Evolutionary conservation across 768 basidiomycete genomes (phyloP).

Genomic region (Agaricus subrufescens): DNA sequence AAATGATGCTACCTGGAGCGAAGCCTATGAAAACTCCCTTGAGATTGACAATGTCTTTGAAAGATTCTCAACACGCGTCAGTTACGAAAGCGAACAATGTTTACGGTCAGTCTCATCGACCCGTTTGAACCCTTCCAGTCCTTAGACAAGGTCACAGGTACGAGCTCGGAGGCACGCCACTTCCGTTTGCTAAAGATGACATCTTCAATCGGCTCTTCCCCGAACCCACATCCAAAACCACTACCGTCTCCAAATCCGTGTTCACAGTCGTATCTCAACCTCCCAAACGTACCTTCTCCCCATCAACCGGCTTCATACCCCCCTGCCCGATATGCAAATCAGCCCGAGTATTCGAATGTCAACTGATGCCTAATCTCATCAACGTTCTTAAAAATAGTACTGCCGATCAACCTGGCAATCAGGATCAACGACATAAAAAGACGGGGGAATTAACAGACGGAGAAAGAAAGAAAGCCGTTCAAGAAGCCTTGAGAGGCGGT

Average conservation of each 20-base stretch:
- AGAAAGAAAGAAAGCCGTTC: conserved; percentile 61
- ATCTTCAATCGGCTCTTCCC: conserved; percentile 77
- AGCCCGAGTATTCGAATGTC: conserved; percentile 81
- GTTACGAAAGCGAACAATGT: conserved; percentile 75
- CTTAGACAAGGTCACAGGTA: conserved; percentile 47
- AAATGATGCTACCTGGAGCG: conserved; percentile 57
- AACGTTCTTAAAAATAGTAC: conserved; percentile 48
- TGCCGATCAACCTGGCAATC: conserved; percentile 9
- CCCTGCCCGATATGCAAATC: conserved; percentile 64
- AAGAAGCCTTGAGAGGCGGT: conserved; percentile 46
- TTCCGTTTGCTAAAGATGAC: conserved; percentile 80
- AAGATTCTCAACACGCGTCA: conserved; percentile 70
- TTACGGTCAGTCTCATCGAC: conserved; percentile 55
- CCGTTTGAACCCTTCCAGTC: not conserved
- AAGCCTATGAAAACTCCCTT: conserved; percentile 78
- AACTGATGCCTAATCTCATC: conserved; percentile 93
- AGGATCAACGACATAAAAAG: conserved; percentile 9
- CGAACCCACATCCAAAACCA: conserved; percentile 32
- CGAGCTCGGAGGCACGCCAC: conserved; percentile 78
- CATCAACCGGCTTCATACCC: conserved; percentile 39
- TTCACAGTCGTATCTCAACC: conserved; percentile 47
- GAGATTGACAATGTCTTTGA: conserved; percentile 85
- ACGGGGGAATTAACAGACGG: conserved; percentile 51
- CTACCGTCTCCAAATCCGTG: conserved; percentile 56
- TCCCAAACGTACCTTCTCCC: conserved; percentile 49